Percentiles rank a stretch among this genome's conserved stretches.
These are phyloP conservation scores for Phytophthora pistaciae DNA, from an alignment of 352 stramenopile genomes.

Conservation along the genomic window DNA sequence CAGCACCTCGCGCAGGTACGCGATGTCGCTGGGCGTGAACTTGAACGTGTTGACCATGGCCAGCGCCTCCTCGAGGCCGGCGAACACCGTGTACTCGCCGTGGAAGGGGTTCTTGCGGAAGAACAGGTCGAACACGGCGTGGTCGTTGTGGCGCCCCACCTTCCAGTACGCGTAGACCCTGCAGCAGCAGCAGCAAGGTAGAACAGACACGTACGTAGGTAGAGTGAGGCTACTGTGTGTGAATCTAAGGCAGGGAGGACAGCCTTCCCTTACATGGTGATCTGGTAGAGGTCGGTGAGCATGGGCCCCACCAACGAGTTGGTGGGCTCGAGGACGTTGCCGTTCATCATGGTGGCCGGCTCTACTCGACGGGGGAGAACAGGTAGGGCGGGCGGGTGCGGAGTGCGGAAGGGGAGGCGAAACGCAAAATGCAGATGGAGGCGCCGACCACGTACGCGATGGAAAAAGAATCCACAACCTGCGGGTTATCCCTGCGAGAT, in stretches of 20 bases:
- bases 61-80: conserved; percentile 92
- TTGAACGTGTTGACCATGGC: conserved; percentile 95
- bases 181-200: background rate
- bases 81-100: conserved; percentile 97
- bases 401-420: background rate
- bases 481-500: background rate
- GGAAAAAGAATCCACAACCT: conserved; percentile 3
- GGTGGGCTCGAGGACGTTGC: conserved; percentile 71
- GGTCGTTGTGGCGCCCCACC: conserved; percentile 93
- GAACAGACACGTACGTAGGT: background rate
- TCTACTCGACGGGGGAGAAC: background rate
- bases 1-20: conserved; percentile 92
- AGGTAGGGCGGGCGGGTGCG: background rate
- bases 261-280: conserved; percentile 76
- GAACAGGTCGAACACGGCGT: conserved; percentile 97
- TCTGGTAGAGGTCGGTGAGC: conserved; percentile 99
- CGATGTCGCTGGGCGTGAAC: conserved; percentile 95
- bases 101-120: conserved; percentile 99
- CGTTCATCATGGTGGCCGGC: conserved; percentile 35
- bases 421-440: conserved; percentile 2
- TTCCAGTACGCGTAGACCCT: conserved; percentile 99
- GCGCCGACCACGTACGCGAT: background rate
- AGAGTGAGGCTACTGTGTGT: background rate
- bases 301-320: conserved; percentile 96
- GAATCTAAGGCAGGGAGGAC: conserved; percentile 1